These are phyloP conservation scores for Eremomyces bilateralis DNA, from an alignment of 495 filamentous ascomycete genomes.

Conservation along the genomic window DNA sequence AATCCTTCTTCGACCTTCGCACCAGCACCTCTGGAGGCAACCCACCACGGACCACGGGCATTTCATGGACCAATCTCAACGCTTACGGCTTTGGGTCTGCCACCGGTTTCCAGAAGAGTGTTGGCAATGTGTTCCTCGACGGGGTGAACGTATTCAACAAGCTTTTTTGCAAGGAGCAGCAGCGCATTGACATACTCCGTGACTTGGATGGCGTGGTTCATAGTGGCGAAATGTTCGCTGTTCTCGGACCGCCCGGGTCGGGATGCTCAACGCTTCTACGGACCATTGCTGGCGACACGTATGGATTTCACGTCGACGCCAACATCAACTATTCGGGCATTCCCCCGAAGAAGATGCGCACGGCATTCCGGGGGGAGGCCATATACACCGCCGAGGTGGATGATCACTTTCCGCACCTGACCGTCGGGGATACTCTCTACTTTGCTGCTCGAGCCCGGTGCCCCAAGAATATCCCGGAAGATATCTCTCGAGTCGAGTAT, in stretches of 20 bases:
- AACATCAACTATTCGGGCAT: constrained; percentile 4
- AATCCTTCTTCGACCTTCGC: background rate
- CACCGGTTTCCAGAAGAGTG: background rate
- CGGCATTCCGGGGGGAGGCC: constrained; percentile 2
- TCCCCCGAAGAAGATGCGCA: constrained; percentile 9
- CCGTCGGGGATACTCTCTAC: constrained; percentile 2
- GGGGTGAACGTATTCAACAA: background rate
- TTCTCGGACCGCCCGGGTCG: constrained; percentile 1
- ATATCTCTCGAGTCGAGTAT: background rate
- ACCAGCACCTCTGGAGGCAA: background rate
- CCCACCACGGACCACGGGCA: background rate
- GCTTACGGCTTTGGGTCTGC: background rate
- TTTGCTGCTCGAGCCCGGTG: constrained; percentile 1
- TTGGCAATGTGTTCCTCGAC: background rate
- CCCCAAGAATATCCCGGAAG: background rate
- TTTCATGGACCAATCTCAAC: background rate
- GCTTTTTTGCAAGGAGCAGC: background rate
- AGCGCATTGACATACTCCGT: constrained; percentile 2
- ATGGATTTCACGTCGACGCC: constrained; percentile 4
- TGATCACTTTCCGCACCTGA: constrained; percentile 4
- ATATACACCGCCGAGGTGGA: constrained; percentile 5
- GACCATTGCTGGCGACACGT: constrained; percentile 1
- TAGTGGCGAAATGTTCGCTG: constrained; percentile 2
- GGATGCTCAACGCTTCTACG: constrained; percentile 4
- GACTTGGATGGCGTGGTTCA: constrained; percentile 2